Evolutionary conservation across 2,329 filamentous ascomycete genomes (phyloP).

Genomic region (Aspergillus ibericus): DNA sequence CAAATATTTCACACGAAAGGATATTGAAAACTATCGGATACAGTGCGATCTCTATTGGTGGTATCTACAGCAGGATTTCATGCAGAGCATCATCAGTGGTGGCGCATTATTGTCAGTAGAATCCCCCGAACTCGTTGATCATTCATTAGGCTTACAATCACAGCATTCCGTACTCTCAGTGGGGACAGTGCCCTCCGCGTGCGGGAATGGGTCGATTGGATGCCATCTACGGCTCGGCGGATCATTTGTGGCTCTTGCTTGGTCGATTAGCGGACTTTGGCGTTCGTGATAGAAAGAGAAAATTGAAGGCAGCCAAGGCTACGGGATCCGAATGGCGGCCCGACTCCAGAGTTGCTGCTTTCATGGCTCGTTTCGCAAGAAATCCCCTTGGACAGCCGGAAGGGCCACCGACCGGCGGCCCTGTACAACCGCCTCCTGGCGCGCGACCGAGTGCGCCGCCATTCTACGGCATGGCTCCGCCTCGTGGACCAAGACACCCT

Average conservation of each 20-base stretch:
- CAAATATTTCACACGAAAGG: slow-evolving; percentile 50
- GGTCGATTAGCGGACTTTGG: slow-evolving; percentile 78
- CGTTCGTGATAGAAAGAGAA: slow-evolving; percentile 73
- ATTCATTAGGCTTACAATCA: slow-evolving; percentile 19
- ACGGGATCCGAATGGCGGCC: slow-evolving; percentile 60
- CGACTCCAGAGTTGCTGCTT: slow-evolving; percentile 48
- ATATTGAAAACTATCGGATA: slow-evolving; percentile 77
- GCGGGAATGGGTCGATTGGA: slow-evolving; percentile 74
- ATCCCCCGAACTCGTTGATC: neutral
- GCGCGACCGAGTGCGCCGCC: slow-evolving; percentile 16
- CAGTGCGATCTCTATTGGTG: slow-evolving; percentile 91
- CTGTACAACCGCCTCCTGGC: slow-evolving; percentile 9
- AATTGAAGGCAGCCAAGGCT: slow-evolving; percentile 65
- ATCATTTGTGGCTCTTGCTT: slow-evolving; percentile 80
- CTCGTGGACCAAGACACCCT: slow-evolving; percentile 41
- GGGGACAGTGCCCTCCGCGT: slow-evolving; percentile 85
- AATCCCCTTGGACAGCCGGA: slow-evolving; percentile 10
- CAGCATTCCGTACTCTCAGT: slow-evolving; percentile 76
- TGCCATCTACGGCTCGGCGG: slow-evolving; percentile 82
- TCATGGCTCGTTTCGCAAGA: slow-evolving; percentile 34
- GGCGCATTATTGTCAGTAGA: slow-evolving; percentile 75
- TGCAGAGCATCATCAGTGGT: slow-evolving; percentile 85
- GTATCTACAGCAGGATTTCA: slow-evolving; percentile 91
- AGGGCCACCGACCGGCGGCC: slow-evolving; percentile 13
- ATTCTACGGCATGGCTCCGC: slow-evolving; percentile 53